phyloP scores from a whole-genome alignment of 192 early-diverging fungal genomes.

The Bifiguratus adelaidae region DNA sequence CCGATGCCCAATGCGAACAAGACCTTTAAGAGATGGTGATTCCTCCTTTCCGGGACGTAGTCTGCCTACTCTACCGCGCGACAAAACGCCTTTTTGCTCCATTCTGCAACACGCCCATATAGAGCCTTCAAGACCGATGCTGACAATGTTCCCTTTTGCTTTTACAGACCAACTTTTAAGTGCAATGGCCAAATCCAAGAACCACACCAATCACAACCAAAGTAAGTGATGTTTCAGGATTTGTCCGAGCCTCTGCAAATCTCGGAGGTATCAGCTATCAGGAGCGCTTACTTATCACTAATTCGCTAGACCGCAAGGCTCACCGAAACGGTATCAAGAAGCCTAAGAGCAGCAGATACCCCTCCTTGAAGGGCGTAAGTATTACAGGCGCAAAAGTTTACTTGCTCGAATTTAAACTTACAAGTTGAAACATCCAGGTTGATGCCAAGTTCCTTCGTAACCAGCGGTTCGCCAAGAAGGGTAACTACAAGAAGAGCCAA shows the following conservation, averaged over 20 bases:
- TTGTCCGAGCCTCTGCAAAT: not conserved
- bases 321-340: constrained; percentile 99
- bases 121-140: no score
- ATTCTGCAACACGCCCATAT: no score
- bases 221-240: constrained; percentile 39
- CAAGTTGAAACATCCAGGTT: constrained; percentile 9
- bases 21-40: no score
- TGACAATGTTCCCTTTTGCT: no score
- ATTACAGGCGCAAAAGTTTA: not conserved
- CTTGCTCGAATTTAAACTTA: no score
- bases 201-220: constrained; percentile 99
- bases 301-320: constrained; percentile 75
- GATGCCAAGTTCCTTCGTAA: constrained; percentile 93
- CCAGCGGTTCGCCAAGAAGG: constrained; percentile 91
- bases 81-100: no score
- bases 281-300: not conserved
- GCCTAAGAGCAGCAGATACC: constrained; percentile 78
- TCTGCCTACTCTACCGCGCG: no score
- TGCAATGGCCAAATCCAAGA: constrained; percentile 87
- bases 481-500: constrained; percentile 26
- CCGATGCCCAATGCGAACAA: no score
- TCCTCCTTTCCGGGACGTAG: no score
- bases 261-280: not conserved
- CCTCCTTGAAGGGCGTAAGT: constrained; percentile 86
- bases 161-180: constrained; percentile 10